Evolutionary conservation across 2,329 filamentous ascomycete genomes (phyloP), one percentile per base, ranked within the genome.

Genomic region (Trichoderma breve): DNA sequence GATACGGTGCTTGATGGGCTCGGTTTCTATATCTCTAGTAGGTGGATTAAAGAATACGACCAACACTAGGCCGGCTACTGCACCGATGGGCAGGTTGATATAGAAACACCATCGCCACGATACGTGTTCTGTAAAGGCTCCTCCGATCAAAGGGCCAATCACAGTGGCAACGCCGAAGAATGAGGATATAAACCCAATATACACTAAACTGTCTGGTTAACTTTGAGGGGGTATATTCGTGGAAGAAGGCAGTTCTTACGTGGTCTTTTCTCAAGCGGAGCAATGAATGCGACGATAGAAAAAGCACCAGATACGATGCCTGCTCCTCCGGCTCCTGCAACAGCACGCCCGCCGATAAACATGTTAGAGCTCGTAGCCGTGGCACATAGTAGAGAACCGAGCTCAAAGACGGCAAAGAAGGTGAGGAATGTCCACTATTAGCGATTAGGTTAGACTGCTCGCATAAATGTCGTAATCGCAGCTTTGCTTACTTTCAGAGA

Each of bases 21-120:
- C 43, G 2, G n/a, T 51, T 51, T 51, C 43, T 51, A 51, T 51
- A n/a, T n/a, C 43, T 51, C 43, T 51, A 2, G 43, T 51, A 21
- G 43, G 43, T 0, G 43, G 43, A 51, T 51, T 51, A 4, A 51
- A 51, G n/a, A 18, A n/a, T 21, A 51, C 18, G 6, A 21, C n/a
- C 43, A 51, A 51, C n/a, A 51, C 43, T 12, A 21, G n/a, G 1
- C 43, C 43, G 43, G 43, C 43, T 21, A 51, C n/a, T 12, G 43
- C 43, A 51, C 43, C 80, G 30, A 82, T 78, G 43, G 81, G 81
- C 3, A 83, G 78, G 72, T 81, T 78, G 77, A 81, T 82, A 74
- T 82, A 82, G 76, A 82, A 82, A 72, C 80, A 82, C 81, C 81
- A 82, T 71, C 81, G 76, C 81, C 81, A 82, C 55, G 76, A 78